Conservation (phyloP, 345 rosid species). For the Ricinus communis region DNA sequence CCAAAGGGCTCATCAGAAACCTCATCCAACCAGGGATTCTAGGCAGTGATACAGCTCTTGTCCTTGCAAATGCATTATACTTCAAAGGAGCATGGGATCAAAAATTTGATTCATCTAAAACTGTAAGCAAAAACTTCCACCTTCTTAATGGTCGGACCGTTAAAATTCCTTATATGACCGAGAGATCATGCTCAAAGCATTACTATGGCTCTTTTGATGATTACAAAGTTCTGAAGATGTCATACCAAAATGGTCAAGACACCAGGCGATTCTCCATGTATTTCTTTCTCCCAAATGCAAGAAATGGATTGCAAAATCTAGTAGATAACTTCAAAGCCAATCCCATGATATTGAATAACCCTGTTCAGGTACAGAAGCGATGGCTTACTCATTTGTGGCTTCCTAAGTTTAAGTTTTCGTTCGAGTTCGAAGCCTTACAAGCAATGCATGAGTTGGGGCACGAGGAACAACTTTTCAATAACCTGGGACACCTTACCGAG, state of each 20-base stretch:
- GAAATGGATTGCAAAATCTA: slow-evolving; percentile 18
- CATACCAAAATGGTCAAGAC: slow-evolving; percentile 27
- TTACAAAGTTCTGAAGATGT: slow-evolving; percentile 27
- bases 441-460: slow-evolving; percentile 24
- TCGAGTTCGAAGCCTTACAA: slow-evolving; percentile 29
- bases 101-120: slow-evolving; percentile 21
- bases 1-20: slow-evolving; percentile 32
- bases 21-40: slow-evolving; percentile 26
- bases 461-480: slow-evolving; percentile 18
- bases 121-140: slow-evolving; percentile 24
- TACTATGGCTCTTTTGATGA: slow-evolving; percentile 19
- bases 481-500: slow-evolving; percentile 22
- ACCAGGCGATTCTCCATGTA: slow-evolving; percentile 26
- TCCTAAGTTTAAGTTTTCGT: slow-evolving; percentile 31
- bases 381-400: slow-evolving; percentile 25
- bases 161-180: slow-evolving; percentile 34
- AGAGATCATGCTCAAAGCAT: slow-evolving; percentile 1
- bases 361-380: background rate
- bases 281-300: slow-evolving; percentile 31
- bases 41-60: slow-evolving; percentile 2
- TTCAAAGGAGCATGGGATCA: slow-evolving; percentile 39
- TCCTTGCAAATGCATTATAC: slow-evolving; percentile 43
- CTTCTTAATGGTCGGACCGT: slow-evolving; percentile 22
- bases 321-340: slow-evolving; percentile 13
- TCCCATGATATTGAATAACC: slow-evolving; percentile 17